These are phyloP conservation scores for Barnettozyma botsteinii DNA, from an alignment of 805 yeast genomes.

Conservation along the genomic window DNA sequence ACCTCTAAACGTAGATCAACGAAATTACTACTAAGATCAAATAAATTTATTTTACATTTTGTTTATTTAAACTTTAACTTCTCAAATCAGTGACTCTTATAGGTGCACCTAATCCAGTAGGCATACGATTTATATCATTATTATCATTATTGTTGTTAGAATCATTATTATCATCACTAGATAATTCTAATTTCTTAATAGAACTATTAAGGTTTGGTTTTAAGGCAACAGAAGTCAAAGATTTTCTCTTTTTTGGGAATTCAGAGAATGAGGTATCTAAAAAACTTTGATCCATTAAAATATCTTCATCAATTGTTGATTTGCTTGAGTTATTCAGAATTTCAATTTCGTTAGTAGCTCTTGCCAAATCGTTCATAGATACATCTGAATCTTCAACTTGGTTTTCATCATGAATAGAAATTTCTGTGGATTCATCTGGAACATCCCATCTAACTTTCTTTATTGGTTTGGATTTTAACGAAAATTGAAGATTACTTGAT, in stretches of 20 bases:
- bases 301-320: conserved; percentile 1
- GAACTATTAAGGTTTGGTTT: conserved; percentile 11
- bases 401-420: conserved; percentile 3
- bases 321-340: conserved; percentile 9
- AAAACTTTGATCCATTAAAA: conserved; percentile 16
- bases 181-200: background rate
- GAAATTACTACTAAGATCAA: too few species aligned
- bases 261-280: conserved; percentile 13
- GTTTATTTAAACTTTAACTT: too few species aligned
- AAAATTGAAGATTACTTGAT: conserved; percentile 15
- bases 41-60: too few species aligned
- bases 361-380: conserved; percentile 23
- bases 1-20: too few species aligned
- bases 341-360: conserved; percentile 18
- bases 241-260: conserved; percentile 18
- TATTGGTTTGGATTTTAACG: conserved; percentile 20
- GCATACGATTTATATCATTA: background rate
- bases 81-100: conserved; percentile 9
- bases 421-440: conserved; percentile 22
- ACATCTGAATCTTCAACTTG: conserved; percentile 20
- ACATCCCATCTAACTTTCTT: conserved; percentile 46
- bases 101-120: conserved; percentile 16
- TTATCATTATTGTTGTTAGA: background rate
- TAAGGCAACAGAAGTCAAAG: conserved; percentile 22
- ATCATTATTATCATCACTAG: background rate